These are phyloP conservation scores for Ploettnerulaceae sp. DNA, from an alignment of 2,329 filamentous ascomycete genomes.

Conservation along the genomic window DNA sequence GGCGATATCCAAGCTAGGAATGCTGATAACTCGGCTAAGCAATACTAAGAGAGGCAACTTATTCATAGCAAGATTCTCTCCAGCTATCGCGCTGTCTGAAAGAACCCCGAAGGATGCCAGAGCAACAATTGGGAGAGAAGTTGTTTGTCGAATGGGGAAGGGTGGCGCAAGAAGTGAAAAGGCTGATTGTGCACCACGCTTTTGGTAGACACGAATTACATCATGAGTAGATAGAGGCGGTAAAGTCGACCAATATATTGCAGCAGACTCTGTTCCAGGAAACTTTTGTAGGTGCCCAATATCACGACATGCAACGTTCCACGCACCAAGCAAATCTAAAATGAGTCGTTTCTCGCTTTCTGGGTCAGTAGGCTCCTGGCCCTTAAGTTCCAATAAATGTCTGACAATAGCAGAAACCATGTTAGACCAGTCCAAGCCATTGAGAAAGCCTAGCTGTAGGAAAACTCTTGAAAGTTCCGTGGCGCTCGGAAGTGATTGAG, in stretches of 20 bases:
- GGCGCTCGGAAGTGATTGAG: constrained; percentile 24
- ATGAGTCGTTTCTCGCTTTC: constrained; percentile 16
- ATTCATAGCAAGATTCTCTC: constrained; percentile 6
- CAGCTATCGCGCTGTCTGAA: constrained; percentile 1
- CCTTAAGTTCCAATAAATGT: constrained; percentile 17
- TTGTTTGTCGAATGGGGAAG: constrained; percentile 14
- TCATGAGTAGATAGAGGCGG: constrained; percentile 15
- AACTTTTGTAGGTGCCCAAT: constrained; percentile 7
- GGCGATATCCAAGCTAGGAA: constrained; percentile 12
- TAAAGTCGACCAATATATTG: constrained; percentile 27
- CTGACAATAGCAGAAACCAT: constrained; percentile 25
- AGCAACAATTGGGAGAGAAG: constrained; percentile 23
- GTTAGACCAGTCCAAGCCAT: constrained; percentile 25
- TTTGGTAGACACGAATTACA: constrained; percentile 11
- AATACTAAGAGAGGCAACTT: neutral
- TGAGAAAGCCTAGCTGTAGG: constrained; percentile 25
- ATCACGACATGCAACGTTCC: constrained; percentile 30
- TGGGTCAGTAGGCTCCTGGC: constrained; percentile 3
- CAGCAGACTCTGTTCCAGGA: constrained; percentile 10
- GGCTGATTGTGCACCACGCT: constrained; percentile 11
- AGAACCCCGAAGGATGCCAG: constrained; percentile 29
- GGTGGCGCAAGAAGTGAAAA: constrained; percentile 25
- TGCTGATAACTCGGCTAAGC: constrained; percentile 13
- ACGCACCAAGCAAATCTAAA: constrained; percentile 30
- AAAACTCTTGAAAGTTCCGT: constrained; percentile 29